Base-by-base conservation (phyloP, 1,284 basidiomycete genomes). In the Ustilago sp. region DNA sequence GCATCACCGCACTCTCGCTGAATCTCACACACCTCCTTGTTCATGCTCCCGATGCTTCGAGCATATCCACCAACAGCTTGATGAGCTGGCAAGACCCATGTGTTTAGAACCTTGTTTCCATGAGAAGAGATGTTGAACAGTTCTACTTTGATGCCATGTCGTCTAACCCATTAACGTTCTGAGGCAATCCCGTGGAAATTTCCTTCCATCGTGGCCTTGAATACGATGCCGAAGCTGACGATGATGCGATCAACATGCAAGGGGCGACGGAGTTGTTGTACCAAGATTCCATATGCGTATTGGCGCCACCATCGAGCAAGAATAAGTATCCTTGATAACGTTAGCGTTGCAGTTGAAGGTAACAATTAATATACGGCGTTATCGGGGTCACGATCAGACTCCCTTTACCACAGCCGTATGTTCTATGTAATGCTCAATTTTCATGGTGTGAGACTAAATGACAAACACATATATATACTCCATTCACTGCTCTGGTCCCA, bases 101-200 rank as follows among this genome's bases (percentile, higher is more conserved):
- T 50, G 28, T 5, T 45, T 50, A 28, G 15, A 50, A 32, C 31
- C 28, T 50, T 50, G 28, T 50, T 50, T 50, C 48, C 28, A 31
- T 50, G 31, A 50, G 38, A 17, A 39, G 38, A 39, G 48, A 50
- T 50, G 31, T 50, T 50, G 48, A 50, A 50, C 9, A 50, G n/a
- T 32, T 28, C 31, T 23, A 12, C 4, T 32, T 50, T 50, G 48
- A 28, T 13, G 28, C 15, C 3, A 8, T 50, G 48, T 50, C 48
- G 48, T 50, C 48, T 50, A 32, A 28, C 45, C 19, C 45, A 28
- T 23, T 28, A 13, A 7, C 45, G 7, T 23, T 48, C 45, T 23
- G 8, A 5, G 12, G 48, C 48, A 32, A 32, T 28, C 31, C 23
- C 48, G 17, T 45, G 43, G n/a, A 45, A 45, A 45, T 19, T 19